Evolutionary conservation across 768 basidiomycete genomes (phyloP), one percentile per base, ranked within the genome.

Genomic region (Sutorius australiensis): DNA sequence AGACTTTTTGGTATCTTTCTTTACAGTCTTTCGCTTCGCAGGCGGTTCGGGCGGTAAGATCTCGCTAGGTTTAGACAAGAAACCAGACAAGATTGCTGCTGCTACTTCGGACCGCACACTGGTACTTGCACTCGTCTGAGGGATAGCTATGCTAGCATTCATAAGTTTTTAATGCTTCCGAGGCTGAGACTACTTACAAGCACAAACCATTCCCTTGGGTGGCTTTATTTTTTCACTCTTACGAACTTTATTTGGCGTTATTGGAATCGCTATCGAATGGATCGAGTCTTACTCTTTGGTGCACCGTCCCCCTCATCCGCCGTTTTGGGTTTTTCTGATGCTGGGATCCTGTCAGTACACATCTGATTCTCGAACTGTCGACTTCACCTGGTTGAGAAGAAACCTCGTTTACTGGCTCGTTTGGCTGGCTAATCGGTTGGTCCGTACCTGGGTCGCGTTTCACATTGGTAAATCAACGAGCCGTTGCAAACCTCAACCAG

Each of bases 61-160:
- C 42, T 48, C 44, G 19, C 28, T 60, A 50, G 48, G 12, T 40
- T 36, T 52, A 14, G 50, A 34, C n/a, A 50, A 3, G 33, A 4
- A 43, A 53, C 21, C 34, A 38, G 54, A 57, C 43, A 58, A 41
- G 46, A 61, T 66, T 30, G 59, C 55, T 44, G 61, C 54, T 56
- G 46, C 44, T 38, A 66, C 52, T 46, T 61, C 64, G 6, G 54
- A 50, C 33, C 31, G 50, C 7, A 68, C 46, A 44, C 2, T 42
- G 21, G 38, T 16, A 50, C 64, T 63, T 51, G 36, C 64, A 44
- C 14, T 57, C 12, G 64, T 64, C 21, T 27, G 38, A 33, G 53
- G 54, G 17, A 55, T 48, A 39, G 46, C 67, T 67, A 63, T 50
- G 30, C 68, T 66, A 48, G 56, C 46, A 50, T 55, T 55, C 37